These are phyloP conservation scores for Datura wrightii DNA, from an alignment of 257 asterid genomes.

Conservation along the genomic window DNA sequence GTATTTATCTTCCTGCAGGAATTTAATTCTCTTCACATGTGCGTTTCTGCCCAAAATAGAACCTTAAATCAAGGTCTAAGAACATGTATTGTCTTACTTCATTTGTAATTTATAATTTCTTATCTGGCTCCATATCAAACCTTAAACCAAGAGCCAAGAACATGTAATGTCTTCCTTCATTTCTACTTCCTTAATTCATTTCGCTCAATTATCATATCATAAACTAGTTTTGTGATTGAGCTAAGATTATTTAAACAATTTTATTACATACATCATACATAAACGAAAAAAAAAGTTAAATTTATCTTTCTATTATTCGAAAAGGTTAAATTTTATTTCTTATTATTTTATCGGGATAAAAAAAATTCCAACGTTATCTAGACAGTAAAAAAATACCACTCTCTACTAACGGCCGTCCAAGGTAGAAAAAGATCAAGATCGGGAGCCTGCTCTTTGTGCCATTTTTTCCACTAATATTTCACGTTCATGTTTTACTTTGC, in stretches of 20 bases:
- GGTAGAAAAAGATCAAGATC: not conserved
- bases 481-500: no score
- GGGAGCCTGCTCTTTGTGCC: not conserved
- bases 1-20: not conserved
- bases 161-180: not conserved
- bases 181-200: not conserved
- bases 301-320: not conserved
- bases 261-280: not conserved
- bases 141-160: not conserved
- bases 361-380: not conserved
- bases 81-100: slow-evolving; percentile 19
- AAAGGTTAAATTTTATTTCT: not conserved
- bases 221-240: not conserved
- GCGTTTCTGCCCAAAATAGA: not conserved
- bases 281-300: not conserved
- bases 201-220: not conserved
- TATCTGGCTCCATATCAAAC: not conserved
- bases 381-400: not conserved
- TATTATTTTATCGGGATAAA: not conserved
- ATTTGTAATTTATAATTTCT: not conserved
- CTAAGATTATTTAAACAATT: not conserved
- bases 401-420: not conserved
- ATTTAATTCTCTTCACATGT: slow-evolving; percentile 25
- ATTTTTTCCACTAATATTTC: not conserved
- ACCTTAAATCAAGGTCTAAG: slow-evolving; percentile 11